Base-by-base conservation (phyloP, 1,284 basidiomycete species). In the Lignosus rhinocerotis region DNA sequence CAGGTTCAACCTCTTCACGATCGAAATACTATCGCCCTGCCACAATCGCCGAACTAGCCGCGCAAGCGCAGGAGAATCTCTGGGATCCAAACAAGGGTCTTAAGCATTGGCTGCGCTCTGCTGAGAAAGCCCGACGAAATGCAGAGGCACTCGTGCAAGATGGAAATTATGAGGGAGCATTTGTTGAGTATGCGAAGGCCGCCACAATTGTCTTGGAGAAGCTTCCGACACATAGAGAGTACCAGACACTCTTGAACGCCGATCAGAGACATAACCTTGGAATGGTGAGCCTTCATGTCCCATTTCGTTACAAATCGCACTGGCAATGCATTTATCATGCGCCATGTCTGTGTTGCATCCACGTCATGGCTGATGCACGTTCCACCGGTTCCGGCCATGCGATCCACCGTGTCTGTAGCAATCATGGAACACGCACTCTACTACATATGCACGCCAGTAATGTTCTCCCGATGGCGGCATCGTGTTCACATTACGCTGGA, bases 151-250 rank as follows among this genome's bases (percentile, higher is more conserved):
- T 72, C 53, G 69, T 71, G 0, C 73, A 76, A 21, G 69, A 72
- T n/a, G 77, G 76, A 0, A 80, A 87, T 65, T 73, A 82, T 36
- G 85, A 87, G 67, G 73, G 68, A 51, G 84, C 82, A 0, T 87
- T 87, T 67, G 74, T 87, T 8, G 75, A 80, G 59, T 81, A 79
- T 60, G 86, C 85, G 5, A 79, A 76, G 64, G 84, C 85, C 14
- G 85, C 85, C 4, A 86, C 84, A 2, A 76, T 88, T 43, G 84
- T 87, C 7, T 76, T 87, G 9, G 85, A 88, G 70, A 82, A 80
- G 65, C 69, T 88, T 31, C 85, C 84, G 8, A 71, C 71, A 5
- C 86, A 88, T 69, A 72, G 73, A 39, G 82, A 86, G 55, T 86
- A 83, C 66, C 65, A 74, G 25, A 72, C 67, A 3, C 68, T 79